phyloP scores from a whole-genome alignment of 225 moss, liverwort and hornwort species.

The Sphagnum tenellum region DNA sequence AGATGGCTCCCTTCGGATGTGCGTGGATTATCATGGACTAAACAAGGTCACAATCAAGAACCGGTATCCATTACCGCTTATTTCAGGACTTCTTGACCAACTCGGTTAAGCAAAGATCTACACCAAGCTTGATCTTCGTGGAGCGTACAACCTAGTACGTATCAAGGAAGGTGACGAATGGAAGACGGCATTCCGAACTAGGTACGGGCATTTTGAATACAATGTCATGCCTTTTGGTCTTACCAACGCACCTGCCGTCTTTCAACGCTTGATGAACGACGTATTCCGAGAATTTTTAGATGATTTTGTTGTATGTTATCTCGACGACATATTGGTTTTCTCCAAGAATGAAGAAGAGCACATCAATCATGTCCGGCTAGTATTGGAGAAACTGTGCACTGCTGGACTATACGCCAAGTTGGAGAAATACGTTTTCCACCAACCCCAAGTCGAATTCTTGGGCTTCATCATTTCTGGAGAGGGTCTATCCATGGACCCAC shows the following conservation, averaged over 20 bases:
- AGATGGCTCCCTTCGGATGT: slow-evolving; percentile 5
- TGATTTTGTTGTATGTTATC: background rate
- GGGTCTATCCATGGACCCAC: slow-evolving; percentile 8
- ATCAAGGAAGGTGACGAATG: slow-evolving; percentile 3
- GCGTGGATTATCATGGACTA: slow-evolving; percentile 5
- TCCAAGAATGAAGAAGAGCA: slow-evolving; percentile 3
- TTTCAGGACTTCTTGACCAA: slow-evolving; percentile 3
- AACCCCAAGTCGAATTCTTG: slow-evolving; percentile 1
- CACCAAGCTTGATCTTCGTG: slow-evolving; percentile 4
- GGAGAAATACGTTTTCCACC: slow-evolving; percentile 5
- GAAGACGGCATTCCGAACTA: slow-evolving; percentile 2
- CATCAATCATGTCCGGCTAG: background rate
- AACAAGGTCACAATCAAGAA: slow-evolving; percentile 6
- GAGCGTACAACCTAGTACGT: slow-evolving; percentile 4
- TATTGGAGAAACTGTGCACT: background rate
- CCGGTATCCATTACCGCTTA: slow-evolving; percentile 6
- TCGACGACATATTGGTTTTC: slow-evolving; percentile 9
- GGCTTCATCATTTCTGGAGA: slow-evolving; percentile 1
- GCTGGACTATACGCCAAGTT: slow-evolving; percentile 6
- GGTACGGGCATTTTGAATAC: slow-evolving; percentile 2
- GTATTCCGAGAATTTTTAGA: slow-evolving; percentile 1
- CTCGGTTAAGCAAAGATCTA: background rate
- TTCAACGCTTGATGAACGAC: slow-evolving; percentile 8
- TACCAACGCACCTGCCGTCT: background rate
- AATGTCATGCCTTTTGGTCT: slow-evolving; percentile 8